These are phyloP conservation scores for Leptodontidium sp. DNA, from an alignment of 2,329 filamentous ascomycete species.

Conservation along the genomic window DNA sequence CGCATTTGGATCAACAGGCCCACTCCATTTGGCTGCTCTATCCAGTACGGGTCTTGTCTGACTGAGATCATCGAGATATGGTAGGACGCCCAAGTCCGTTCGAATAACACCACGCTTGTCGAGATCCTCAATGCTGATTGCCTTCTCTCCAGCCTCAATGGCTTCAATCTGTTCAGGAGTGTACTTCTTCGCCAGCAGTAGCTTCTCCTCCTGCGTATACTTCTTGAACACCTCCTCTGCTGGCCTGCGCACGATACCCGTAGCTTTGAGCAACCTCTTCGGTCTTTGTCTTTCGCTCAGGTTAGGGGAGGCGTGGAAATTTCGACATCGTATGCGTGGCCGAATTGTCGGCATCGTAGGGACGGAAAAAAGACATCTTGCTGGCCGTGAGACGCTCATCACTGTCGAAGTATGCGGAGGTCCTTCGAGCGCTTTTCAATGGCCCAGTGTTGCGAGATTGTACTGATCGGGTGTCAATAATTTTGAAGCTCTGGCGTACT, in stretches of 20 bases:
- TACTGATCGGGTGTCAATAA: slow-evolving; percentile 24
- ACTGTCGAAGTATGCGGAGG: slow-evolving; percentile 32
- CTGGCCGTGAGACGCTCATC: slow-evolving; percentile 58
- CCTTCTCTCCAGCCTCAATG: slow-evolving; percentile 80
- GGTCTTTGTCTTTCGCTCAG: slow-evolving; percentile 50
- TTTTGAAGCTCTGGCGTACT: slow-evolving; percentile 27
- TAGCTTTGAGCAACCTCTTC: slow-evolving; percentile 45
- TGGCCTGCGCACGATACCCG: slow-evolving; percentile 48
- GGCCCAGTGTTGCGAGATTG: slow-evolving; percentile 35
- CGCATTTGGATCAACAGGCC: slow-evolving; percentile 44
- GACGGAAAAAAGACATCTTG: slow-evolving; percentile 59
- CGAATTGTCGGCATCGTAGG: slow-evolving; percentile 52
- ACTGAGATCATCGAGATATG: slow-evolving; percentile 85
- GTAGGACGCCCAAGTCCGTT: slow-evolving; percentile 73
- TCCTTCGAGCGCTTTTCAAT: slow-evolving; percentile 37
- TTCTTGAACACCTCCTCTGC: slow-evolving; percentile 59
- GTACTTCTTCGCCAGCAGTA: slow-evolving; percentile 71
- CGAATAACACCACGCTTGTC: slow-evolving; percentile 76
- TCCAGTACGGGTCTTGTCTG: slow-evolving; percentile 81
- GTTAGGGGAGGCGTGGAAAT: slow-evolving; percentile 55
- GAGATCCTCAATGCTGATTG: slow-evolving; percentile 78
- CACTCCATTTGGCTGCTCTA: slow-evolving; percentile 60
- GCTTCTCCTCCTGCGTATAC: slow-evolving; percentile 61
- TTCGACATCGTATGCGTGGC: slow-evolving; percentile 54
- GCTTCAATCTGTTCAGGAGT: slow-evolving; percentile 82